Percentiles rank a stretch among this genome's conserved stretches.
Evolutionary conservation across 495 filamentous ascomycete species (phyloP).

Genomic region (Articulospora tetracladia): DNA sequence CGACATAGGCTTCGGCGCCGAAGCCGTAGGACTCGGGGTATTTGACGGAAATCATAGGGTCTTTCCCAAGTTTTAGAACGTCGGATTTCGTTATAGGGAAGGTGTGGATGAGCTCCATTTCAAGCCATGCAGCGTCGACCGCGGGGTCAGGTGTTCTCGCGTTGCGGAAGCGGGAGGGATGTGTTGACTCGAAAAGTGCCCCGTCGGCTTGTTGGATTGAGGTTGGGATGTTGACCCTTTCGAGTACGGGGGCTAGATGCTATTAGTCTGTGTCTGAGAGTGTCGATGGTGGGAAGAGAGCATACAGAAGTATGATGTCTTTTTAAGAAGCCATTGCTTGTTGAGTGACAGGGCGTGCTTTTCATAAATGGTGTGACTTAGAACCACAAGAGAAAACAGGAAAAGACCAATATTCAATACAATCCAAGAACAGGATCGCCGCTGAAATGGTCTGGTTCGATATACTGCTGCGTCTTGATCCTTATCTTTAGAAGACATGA

Average conservation of each 20-base stretch:
- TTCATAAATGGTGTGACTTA: no score
- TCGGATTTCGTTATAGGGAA: not conserved
- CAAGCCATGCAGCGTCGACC: not conserved
- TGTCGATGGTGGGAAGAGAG: not conserved
- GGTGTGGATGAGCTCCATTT: not conserved
- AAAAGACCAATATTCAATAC: no score
- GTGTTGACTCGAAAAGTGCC: not conserved
- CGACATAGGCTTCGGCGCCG: not conserved
- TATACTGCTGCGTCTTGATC: no score
- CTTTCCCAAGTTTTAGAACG: not conserved
- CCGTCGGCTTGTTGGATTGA: not conserved
- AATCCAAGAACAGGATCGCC: no score
- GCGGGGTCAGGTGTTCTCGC: not conserved
- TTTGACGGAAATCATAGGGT: not conserved
- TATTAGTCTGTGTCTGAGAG: not conserved
- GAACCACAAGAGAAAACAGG: no score
- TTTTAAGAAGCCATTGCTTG: no score
- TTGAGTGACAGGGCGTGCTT: no score
- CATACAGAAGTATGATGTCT: not conserved
- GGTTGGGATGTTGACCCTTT: not conserved
- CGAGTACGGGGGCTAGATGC: not conserved
- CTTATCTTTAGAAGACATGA: no score
- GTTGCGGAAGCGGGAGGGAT: not conserved
- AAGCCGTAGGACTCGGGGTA: not conserved
- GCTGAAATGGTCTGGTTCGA: no score